Evolutionary conservation across 2,329 filamentous ascomycete genomes (phyloP).

Genomic region (Macrophomina pseudophaseolina): DNA sequence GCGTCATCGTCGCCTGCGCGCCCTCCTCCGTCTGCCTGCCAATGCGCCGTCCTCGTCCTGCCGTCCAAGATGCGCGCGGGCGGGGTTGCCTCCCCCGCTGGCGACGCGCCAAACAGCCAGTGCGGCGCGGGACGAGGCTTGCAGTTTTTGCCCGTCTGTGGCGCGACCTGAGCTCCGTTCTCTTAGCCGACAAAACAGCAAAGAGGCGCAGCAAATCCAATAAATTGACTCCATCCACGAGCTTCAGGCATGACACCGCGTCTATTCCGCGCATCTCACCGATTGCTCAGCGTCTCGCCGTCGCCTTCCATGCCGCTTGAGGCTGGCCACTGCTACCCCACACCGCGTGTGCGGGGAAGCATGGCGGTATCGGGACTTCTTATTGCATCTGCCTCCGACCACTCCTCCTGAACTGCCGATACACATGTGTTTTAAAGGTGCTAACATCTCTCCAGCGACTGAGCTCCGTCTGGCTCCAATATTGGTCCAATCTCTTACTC

Average conservation of each 20-base stretch:
- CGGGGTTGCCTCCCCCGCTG: not conserved
- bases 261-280: not conserved
- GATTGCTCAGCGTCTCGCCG: not conserved
- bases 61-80: not conserved
- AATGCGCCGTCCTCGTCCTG: not conserved
- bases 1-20: not conserved
- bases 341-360: slow-evolving; percentile 13
- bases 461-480: too few species aligned
- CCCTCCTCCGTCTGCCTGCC: not conserved
- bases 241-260: slow-evolving; percentile 10
- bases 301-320: not conserved
- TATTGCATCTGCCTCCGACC: not conserved
- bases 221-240: not conserved
- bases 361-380: not conserved
- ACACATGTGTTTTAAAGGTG: not conserved
- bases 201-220: not conserved
- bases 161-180: not conserved
- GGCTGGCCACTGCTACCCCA: slow-evolving; percentile 8
- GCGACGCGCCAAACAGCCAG: slow-evolving; percentile 14
- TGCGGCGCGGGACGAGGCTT: slow-evolving; percentile 9
- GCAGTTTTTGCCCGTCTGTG: not conserved
- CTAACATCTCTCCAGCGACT: too few species aligned
- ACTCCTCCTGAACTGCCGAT: not conserved
- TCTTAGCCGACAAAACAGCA: not conserved
- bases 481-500: not conserved